Evolutionary conservation across 2,329 filamentous ascomycete genomes (phyloP), one percentile per base, ranked within the genome.

Genomic region (Westerdykella aurantiaca): DNA sequence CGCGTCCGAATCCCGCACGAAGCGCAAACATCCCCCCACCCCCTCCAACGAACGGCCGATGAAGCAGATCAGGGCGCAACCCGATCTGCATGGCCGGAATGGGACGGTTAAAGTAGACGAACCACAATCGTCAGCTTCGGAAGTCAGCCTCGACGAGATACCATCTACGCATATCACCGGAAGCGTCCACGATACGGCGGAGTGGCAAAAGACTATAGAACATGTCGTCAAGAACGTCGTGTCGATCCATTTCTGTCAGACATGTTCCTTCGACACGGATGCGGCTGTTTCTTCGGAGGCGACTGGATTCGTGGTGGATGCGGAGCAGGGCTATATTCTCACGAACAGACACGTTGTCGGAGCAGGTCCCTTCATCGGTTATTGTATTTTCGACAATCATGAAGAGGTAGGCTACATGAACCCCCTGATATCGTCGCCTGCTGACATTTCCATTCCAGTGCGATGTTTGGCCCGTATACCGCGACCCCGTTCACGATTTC

Each of bases 221-320:
- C 85, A 82, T 49, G 93, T 98, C 3, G 90, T 98, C 42, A 83
- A 85, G 64, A 95, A 90, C 56, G 93, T 97, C 14, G 93, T 98
- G 39, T 95, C 91, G n/a, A 97, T 98, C 60, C 86, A 95, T 55
- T 98, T 98, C 73, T 97, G 91, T 67, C 89, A 96, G 75, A 96
- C 93, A 0, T 95, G 88, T 67, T 90, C 91, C 18, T 98, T 98
- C 67, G 93, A 98, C 67, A 97, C 93, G n/a, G 93, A 98, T 58
- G 75, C 88, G 22, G 93, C 93, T 6, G 78, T 95, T 67, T 88
- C 88, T 14, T 96, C 89, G 60, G 93, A 98, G 72, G 93, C 93
- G 3, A 98, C 93, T 0, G 93, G 93, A 6, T 98, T 98, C 64
- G 90, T 98, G 13, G 93, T 98, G 18, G 93, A 98, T 71, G 88